phyloP scores from a whole-genome alignment of 441 rosid species.

The Macaranga tanarius region DNA sequence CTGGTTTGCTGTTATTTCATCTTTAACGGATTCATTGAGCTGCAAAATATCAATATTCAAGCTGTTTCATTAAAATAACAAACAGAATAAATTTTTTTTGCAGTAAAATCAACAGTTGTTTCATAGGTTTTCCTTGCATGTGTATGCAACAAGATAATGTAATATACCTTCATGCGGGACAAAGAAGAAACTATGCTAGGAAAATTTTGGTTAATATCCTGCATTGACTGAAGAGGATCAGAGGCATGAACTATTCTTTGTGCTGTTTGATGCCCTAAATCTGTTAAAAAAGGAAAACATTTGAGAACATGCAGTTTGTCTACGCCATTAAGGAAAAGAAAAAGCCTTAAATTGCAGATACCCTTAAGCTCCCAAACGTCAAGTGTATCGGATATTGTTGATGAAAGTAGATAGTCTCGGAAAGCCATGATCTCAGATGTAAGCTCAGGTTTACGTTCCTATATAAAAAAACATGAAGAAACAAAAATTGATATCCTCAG shows the following conservation, averaged over 20 bases:
- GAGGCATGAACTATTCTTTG: slow-evolving; percentile 97
- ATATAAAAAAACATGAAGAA: slow-evolving; percentile 25
- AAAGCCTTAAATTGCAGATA: slow-evolving; percentile 26
- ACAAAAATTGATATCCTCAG: slow-evolving; percentile 1
- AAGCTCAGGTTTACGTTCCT: slow-evolving; percentile 97
- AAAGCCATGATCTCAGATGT: slow-evolving; percentile 91
- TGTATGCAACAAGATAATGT: slow-evolving; percentile 17
- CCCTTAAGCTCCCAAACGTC: slow-evolving; percentile 99
- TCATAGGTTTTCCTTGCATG: background rate
- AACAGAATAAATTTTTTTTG: slow-evolving; percentile 4
- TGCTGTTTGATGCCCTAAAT: slow-evolving; percentile 98
- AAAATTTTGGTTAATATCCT: slow-evolving; percentile 96
- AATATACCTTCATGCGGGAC: slow-evolving; percentile 95
- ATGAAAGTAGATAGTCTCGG: slow-evolving; percentile 88
- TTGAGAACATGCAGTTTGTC: slow-evolving; percentile 17
- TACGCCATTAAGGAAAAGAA: slow-evolving; percentile 7
- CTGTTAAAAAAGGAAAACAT: slow-evolving; percentile 46
- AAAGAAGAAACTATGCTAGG: slow-evolving; percentile 95
- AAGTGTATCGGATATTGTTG: slow-evolving; percentile 88
- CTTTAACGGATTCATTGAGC: slow-evolving; percentile 92
- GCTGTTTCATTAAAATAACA: slow-evolving; percentile 18
- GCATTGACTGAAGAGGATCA: slow-evolving; percentile 96
- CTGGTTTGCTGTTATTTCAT: slow-evolving; percentile 92
- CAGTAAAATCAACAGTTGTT: slow-evolving; percentile 16
- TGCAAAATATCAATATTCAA: slow-evolving; percentile 36